Base-by-base conservation (phyloP, 805 yeast species). In the Candida sithepensis region DNA sequence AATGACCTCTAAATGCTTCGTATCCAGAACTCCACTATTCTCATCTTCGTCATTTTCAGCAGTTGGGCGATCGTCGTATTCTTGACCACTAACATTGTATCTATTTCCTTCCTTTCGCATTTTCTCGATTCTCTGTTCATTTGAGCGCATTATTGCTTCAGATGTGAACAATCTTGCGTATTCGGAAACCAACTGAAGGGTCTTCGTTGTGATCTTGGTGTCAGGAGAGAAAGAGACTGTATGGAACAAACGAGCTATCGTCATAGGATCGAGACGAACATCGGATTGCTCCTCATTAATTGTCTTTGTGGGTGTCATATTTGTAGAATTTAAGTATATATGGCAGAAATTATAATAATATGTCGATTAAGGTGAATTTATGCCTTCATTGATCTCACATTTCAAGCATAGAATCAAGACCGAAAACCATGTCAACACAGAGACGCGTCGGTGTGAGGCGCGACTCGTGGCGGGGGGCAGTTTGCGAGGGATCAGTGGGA, bases 61-160 rank as follows among this genome's bases (percentile, higher is more conserved):
- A 7, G 37, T 42, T n/a, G 42, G 56, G 1, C 45, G 63, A 47
- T 68, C 73, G 13, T 69, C 67, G 2, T 69, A 70, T 49, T 69
- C 74, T 1, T 65, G 66, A 14, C 52, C 56, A 32, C 19, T 34
- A 4, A 48, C 41, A 4, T 46, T 45, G 45, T 56, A 57, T 26
- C 60, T 40, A 6, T 49, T 48, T 13, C 32, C 45, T n/a, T 46
- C 52, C 47, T 54, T 39, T 10, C 41, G 44, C 18, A 47, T 44
- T 43, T 57, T 69, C 44, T 50, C 82, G 9, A 61, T 21, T 22
- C 68, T 57, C 42, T 74, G 79, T 48, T 79, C 82, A 52, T 81
- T 79, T 9, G 86, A 74, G 48, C 88, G 57, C 6, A 74, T 57
- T 2, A 81, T 70, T 0, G 86, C 86, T 59, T 82, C 88, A 41